phyloP scores from a whole-genome alignment of 176 grass and related monocot genomes.

The Tuctoria greenei region DNA sequence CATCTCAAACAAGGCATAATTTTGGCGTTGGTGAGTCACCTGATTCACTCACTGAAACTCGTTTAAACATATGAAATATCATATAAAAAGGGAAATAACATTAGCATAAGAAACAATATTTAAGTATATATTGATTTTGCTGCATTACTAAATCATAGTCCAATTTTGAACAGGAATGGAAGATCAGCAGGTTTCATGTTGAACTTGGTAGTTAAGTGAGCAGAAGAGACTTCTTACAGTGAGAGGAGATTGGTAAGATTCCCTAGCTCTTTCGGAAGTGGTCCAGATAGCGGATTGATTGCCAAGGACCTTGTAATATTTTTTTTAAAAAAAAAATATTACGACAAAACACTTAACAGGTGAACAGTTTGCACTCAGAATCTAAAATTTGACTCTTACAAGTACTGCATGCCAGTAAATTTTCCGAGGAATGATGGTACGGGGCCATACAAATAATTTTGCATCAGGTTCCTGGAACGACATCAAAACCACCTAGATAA shows the following conservation, averaged over 20 bases:
- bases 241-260: constrained; percentile 49
- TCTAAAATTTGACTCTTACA: constrained; percentile 31
- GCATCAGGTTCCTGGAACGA: constrained; percentile 45
- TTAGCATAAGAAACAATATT: not conserved
- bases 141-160: not conserved
- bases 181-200: not conserved
- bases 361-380: not conserved
- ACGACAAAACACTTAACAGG: not conserved
- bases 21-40: not conserved
- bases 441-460: constrained; percentile 55
- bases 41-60: not conserved
- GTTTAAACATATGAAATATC: not conserved
- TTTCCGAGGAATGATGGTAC: constrained; percentile 66
- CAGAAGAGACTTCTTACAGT: constrained; percentile 47
- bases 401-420: constrained; percentile 52
- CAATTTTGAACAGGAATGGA: not conserved
- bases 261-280: constrained; percentile 66
- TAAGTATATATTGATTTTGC: not conserved
- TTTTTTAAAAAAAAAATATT: not conserved
- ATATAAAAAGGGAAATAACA: not conserved
- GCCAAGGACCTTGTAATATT: constrained; percentile 35
- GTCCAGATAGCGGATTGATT: constrained; percentile 65
- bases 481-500: not conserved
- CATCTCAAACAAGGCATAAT: not conserved
- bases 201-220: not conserved